Evolutionary conservation across 2,329 filamentous ascomycete species (phyloP), one percentile per base, ranked within the genome.

Genomic region (Cercospora beticola): DNA sequence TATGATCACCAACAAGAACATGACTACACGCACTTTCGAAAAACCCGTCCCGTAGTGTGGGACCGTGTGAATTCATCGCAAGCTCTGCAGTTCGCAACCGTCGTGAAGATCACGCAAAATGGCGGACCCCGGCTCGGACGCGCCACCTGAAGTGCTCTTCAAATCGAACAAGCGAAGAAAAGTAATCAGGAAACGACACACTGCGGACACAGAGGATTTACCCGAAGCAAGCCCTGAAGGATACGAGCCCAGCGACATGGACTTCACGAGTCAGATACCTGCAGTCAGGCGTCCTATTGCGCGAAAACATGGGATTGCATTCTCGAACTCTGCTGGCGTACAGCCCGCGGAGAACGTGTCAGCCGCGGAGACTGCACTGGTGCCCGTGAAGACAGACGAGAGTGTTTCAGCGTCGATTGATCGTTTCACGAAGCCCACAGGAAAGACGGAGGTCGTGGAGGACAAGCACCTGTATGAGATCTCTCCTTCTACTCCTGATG

Each of bases 381-480:
- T 73, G 14, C 70, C 70, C 10, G 59, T 64, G 3, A 26, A 63
- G 31, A 65, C 71, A 21, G 58, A 70, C 12, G 61, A 61, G 31
- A 76, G 76, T 30, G 75, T 74, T 46, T n/a, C 59, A 6, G 26
- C 62, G 16, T 83, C 83, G 68, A 78, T 78, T 58, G 82, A 84
- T 68, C 88, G 90, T 49, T 94, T 94, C 77, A 88, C 89, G 64
- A 87, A 88, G 67, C 90, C 92, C 78, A 93, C 90, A 0, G 91
- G 91, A 0, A 81, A 89, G 69, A 83, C 89, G 0, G 85, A 86
- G 36, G 89, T 91, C 66, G 78, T 87, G 23, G 79, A 83, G 46
- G 90, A 93, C 78, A 90, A 85, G 81, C 91, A 94, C 82, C 92
- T 94, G 92, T 94, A 86, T 89, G 90, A 87, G 52, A 66, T 40